These are phyloP conservation scores for Cubamyces lactineus DNA, from an alignment of 768 basidiomycete genomes.

Conservation along the genomic window DNA sequence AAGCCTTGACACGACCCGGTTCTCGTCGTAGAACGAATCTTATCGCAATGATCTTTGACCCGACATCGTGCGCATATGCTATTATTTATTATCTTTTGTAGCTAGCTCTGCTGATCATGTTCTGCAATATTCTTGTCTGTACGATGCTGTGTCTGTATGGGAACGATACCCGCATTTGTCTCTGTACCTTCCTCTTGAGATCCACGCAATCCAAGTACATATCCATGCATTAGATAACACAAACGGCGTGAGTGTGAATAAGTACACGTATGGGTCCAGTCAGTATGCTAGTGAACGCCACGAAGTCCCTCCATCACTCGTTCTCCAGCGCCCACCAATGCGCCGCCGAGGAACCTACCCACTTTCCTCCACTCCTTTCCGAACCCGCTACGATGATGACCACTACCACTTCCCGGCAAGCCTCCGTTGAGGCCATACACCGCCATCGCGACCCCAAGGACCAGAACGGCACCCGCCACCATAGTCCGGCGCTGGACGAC, in stretches of 20 bases:
- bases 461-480: conserved; percentile 67
- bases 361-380: conserved; percentile 30
- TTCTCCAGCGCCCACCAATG: conserved; percentile 30
- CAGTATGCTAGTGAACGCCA: conserved; percentile 2
- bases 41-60: too few relatives aligned
- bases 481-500: conserved; percentile 39
- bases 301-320: conserved; percentile 30
- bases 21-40: not conserved
- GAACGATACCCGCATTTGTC: conserved; percentile 17
- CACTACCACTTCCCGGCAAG: conserved; percentile 11
- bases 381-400: conserved; percentile 22
- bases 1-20: conserved; percentile 11
- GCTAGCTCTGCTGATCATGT: conserved; percentile 4
- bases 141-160: conserved; percentile 9
- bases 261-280: not conserved
- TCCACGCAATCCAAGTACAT: conserved; percentile 1
- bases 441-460: conserved; percentile 72
- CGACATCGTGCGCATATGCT: not conserved
- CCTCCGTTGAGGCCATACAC: conserved; percentile 33
- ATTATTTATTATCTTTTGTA: conserved; percentile 12
- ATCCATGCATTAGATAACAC: not conserved
- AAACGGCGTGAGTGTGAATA: not conserved
- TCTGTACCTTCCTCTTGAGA: conserved; percentile 8
- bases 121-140: not conserved
- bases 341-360: conserved; percentile 28